Evolutionary conservation across 2,329 filamentous ascomycete genomes (phyloP).

Genomic region (Claviceps maximensis): DNA sequence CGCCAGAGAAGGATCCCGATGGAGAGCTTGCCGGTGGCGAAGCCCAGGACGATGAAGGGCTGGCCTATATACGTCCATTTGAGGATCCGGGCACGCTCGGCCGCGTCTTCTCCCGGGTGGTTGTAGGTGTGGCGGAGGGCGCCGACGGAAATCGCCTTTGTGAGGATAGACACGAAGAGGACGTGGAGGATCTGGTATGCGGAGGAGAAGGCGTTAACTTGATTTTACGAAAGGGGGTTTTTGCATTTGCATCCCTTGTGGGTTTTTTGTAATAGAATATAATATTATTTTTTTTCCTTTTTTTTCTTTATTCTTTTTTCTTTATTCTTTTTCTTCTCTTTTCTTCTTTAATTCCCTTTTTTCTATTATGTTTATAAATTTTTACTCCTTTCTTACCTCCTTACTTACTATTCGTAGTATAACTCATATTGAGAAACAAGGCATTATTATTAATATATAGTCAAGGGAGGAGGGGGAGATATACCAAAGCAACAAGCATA

Average conservation of each 20-base stretch:
- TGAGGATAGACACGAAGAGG: background rate
- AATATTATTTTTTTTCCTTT: background rate
- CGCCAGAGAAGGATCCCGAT: conserved; percentile 3
- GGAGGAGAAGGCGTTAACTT: background rate
- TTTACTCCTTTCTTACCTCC: background rate
- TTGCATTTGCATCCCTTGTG: too few relatives aligned
- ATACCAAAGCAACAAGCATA: conserved; percentile 5
- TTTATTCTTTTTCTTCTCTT: background rate
- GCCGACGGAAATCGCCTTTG: background rate
- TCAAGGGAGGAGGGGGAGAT: background rate
- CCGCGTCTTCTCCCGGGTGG: background rate
- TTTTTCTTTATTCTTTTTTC: background rate
- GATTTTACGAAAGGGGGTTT: too few relatives aligned
- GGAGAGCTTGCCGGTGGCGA: conserved; percentile 4
- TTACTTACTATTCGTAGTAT: background rate
- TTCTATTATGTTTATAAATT: background rate
- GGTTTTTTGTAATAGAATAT: too few relatives aligned
- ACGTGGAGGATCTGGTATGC: background rate
- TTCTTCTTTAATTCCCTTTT: background rate
- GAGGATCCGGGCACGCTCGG: background rate
- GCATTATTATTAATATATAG: too few relatives aligned
- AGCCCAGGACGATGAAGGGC: conserved; percentile 4
- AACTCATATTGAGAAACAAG: too few relatives aligned
- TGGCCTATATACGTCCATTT: conserved; percentile 5
- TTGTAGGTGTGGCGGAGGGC: background rate